Conservation (phyloP, 2,329 filamentous ascomycete genomes). For the Teratosphaeria destructans region DNA sequence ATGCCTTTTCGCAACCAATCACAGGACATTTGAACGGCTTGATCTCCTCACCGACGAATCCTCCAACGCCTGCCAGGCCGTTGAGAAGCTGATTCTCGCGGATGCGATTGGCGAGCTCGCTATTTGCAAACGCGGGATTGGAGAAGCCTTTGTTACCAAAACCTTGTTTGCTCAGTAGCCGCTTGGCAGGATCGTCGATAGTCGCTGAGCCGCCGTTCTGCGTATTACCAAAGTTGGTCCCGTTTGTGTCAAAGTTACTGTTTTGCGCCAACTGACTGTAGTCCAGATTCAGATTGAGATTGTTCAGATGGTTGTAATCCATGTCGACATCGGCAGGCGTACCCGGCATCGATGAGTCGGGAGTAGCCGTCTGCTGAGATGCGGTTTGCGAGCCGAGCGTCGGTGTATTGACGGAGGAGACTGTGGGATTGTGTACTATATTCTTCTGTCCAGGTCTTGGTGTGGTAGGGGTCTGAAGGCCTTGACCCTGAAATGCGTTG, state of each 20-base stretch:
- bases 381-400: conserved; percentile 71
- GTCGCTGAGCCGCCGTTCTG: conserved; percentile 37
- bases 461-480: conserved; percentile 74
- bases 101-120: conserved; percentile 58
- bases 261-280: conserved; percentile 27
- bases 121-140: conserved; percentile 59
- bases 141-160: conserved; percentile 42
- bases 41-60: conserved; percentile 67
- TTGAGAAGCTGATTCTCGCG: conserved; percentile 54
- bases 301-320: conserved; percentile 29
- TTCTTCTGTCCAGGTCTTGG: conserved; percentile 56
- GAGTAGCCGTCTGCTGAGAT: conserved; percentile 47
- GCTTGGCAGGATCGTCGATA: conserved; percentile 92
- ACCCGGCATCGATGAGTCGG: conserved; percentile 58
- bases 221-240: conserved; percentile 44
- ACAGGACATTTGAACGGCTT: conserved; percentile 98
- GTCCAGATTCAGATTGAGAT: conserved; percentile 29
- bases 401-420: conserved; percentile 93
- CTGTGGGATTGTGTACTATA: conserved; percentile 87
- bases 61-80: conserved; percentile 36
- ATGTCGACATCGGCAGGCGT: conserved; percentile 53
- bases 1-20: conserved; percentile 96
- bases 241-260: conserved; percentile 24
- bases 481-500: conserved; percentile 54
- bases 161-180: conserved; percentile 73